Evolutionary conservation across 768 basidiomycete genomes (phyloP), one percentile per base, ranked within the genome.

Genomic region (Podaxis mareebaensis): DNA sequence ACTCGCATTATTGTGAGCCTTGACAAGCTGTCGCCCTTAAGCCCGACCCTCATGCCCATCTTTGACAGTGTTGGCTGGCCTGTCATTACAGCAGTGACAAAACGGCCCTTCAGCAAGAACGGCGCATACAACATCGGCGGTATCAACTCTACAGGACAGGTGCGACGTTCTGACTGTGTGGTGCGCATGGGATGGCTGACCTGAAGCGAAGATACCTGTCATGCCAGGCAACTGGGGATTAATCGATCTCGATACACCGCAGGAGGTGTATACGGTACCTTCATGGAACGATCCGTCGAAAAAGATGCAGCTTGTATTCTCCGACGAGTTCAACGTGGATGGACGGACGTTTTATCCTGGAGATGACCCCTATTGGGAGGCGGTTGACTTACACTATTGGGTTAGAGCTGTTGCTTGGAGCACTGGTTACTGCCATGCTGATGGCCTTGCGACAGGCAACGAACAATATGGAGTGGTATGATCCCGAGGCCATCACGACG

Each of bases 341-440:
- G 89, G 89, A 13, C 78, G 92, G 64, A 81, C 88, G 0, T 93
- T 93, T 68, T 93, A 90, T 75, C 86, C 88, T 54, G 90, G 90
- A 2, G 91, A 93, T 67, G 92, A 94, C 73, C 92, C 92, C 5
- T 93, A 89, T 67, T 91, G 90, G 89, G 89, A 91, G 70, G 89
- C 92, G n/a, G 86, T 78, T 5, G 80, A 92, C 73, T 76, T 92
- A 56, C 87, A 92, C 69, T 92, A 92, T 69, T 92, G 91, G 89
- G 85, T 86, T 61, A 28, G 69, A 61, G 10, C 7, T 3, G 11
- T 17, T 42, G n/a, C 22, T 33, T 22, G 10, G 26, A 59, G 22
- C 33, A 22, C 55, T 12, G 3, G 52, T 30, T 28, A 42, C n/a
- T 28, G 42, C 33, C 24, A 2, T 46, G 42, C 12, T 52, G n/a